Base-by-base conservation (phyloP, 108 stramenopile genomes). In the Aurantiochytrium sp. region DNA sequence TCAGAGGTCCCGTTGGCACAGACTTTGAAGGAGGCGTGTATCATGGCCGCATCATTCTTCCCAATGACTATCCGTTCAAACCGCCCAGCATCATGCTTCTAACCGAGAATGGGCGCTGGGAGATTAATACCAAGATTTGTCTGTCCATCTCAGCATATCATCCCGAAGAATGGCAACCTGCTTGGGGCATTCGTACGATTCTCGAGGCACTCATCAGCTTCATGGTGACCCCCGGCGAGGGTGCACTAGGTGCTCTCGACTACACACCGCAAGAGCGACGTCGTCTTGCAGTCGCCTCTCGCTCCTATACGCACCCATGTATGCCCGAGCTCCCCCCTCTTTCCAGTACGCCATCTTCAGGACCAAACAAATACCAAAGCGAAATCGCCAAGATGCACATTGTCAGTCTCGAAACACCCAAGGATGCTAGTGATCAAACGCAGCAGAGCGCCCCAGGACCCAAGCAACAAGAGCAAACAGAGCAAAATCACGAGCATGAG, bases 181-280 rank as follows among this genome's bases (percentile, higher is more conserved):
- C 87, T 21, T 98, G 97, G 97, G 97, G 97, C 19, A 95, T 99
- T 71, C 96, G 99, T 43, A 91, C 97, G 5, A 99, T 99, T 60
- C 92, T 99, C 49, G 98, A 98, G 90, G 99, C 99, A 10, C 90
- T 99, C 19, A 98, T 98, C 60, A 94, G 94, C 90, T 99, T 99
- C 88, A 88, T 99, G 5, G 98, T 97, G 2, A 96, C 98, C 2
- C 97, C 97, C 8, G 96, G 96, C 1, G 97, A 97, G 89, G 98
- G 98, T 12, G 99, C 99, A 8, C 95, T 99, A 88, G 99, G 99
- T 0, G 97, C 97, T 0, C 91, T 99, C 60, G 97, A 99, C 58
- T 83, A 83, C 76, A 53, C 76, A 25, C 51, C 76, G 12, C 49
- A 83, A 23, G 76, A 83, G n/a, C 12, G 76, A 12, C 76, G 28